Conservation (phyloP, 2,329 filamentous ascomycete species). For the Phaeophleospora eucalypticola region DNA sequence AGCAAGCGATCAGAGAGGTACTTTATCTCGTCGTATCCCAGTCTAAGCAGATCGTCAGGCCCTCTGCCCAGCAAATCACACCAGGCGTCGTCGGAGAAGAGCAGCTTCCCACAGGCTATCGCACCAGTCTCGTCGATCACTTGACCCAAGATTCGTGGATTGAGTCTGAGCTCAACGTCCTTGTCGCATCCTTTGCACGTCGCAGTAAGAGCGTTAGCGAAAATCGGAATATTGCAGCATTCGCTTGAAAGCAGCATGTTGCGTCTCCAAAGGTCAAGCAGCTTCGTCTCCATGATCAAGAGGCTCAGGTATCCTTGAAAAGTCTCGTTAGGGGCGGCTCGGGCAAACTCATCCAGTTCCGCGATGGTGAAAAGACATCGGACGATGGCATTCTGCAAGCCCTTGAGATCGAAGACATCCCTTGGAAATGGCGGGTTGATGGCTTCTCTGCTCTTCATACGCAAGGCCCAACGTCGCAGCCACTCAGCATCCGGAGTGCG, state of each 20-base stretch:
- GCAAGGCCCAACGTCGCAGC: conserved; percentile 48
- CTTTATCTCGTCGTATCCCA: conserved; percentile 39
- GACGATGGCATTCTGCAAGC: conserved; percentile 17
- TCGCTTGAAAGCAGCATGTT: conserved; percentile 45
- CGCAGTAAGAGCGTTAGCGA: conserved; percentile 44
- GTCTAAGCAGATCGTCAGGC: conserved; percentile 41
- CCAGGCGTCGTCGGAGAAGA: conserved; percentile 55
- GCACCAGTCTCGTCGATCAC: conserved; percentile 55
- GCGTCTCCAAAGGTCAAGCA: conserved; percentile 39
- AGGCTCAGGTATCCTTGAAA: conserved; percentile 45
- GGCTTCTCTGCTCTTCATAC: conserved; percentile 47
- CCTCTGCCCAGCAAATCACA: conserved; percentile 45
- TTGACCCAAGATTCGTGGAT: conserved; percentile 42
- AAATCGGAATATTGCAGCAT: conserved; percentile 53
- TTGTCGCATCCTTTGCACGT: conserved; percentile 42
- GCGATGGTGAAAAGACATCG: conserved; percentile 42
- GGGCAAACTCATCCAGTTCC: conserved; percentile 42
- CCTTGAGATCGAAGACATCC: conserved; percentile 31
- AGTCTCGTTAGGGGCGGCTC: conserved; percentile 33
- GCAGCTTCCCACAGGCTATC: conserved; percentile 49
- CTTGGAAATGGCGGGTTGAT: conserved; percentile 47
- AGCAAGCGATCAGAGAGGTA: conserved; percentile 50
- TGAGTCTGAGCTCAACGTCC: conserved; percentile 36
- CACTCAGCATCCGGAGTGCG: conserved; percentile 51
- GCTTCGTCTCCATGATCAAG: conserved; percentile 40